A percentile compares a stretch with the other conserved stretches of the same genome.
Evolutionary conservation across 768 basidiomycete species (phyloP).

Genomic region (Tulasnella sp.): DNA sequence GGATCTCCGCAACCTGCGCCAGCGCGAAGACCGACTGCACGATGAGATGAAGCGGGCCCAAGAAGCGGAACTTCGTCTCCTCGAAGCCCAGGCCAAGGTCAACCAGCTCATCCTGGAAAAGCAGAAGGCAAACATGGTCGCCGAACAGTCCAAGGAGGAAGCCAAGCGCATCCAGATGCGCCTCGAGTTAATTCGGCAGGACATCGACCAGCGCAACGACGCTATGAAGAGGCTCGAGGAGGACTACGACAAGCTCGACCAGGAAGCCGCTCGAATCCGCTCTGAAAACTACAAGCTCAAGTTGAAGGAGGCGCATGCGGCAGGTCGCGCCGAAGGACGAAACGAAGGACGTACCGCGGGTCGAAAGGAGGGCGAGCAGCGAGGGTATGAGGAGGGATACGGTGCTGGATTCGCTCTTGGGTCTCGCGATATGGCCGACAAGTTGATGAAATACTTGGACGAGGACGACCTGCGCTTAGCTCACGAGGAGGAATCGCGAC

Average conservation of each 20-base stretch:
- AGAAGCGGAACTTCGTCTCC: slow-evolving; percentile 8
- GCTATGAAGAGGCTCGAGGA: slow-evolving; percentile 9
- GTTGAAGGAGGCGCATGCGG: slow-evolving; percentile 13
- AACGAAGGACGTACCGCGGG: slow-evolving; percentile 15
- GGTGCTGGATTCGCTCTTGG: slow-evolving; percentile 4
- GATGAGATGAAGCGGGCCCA: slow-evolving; percentile 1
- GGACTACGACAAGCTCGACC: slow-evolving; percentile 18
- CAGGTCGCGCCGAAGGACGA: slow-evolving; percentile 11
- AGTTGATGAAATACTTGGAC: not conserved
- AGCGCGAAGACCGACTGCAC: slow-evolving; percentile 5
- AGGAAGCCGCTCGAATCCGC: slow-evolving; percentile 18
- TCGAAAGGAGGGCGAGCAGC: not conserved
- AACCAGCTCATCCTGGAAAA: slow-evolving; percentile 18
- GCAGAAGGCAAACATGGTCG: slow-evolving; percentile 1
- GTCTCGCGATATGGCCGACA: not conserved
- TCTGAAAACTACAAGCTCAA: slow-evolving; percentile 20
- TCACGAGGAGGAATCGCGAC: not conserved
- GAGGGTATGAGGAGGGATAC: not conserved
- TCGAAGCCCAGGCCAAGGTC: slow-evolving; percentile 19
- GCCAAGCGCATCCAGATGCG: not conserved
- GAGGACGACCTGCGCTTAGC: not conserved
- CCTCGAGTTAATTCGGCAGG: not conserved
- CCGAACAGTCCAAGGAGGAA: slow-evolving; percentile 18
- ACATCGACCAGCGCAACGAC: slow-evolving; percentile 11
- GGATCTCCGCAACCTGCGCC: not conserved